A percentile compares a stretch with the other conserved stretches of the same genome.
These are phyloP conservation scores for Ophiognomonia clavigignenti-juglandacearum DNA, from an alignment of 2,329 filamentous ascomycete species.

Conservation along the genomic window DNA sequence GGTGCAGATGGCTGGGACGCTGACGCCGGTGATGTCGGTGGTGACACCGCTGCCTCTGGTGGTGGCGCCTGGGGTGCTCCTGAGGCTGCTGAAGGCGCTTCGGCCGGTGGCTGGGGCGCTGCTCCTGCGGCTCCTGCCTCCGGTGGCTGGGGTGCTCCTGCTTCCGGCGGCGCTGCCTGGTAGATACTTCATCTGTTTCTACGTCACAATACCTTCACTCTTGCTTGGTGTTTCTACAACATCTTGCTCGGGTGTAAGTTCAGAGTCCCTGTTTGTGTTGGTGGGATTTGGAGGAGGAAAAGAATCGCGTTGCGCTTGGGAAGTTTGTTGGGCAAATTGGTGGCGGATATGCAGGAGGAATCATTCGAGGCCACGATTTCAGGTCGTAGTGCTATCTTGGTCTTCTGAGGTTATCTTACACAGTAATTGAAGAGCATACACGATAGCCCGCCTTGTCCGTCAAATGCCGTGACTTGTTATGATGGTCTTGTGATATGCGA, in stretches of 20 bases:
- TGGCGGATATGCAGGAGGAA: slow-evolving; percentile 3
- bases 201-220: not conserved
- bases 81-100: slow-evolving; percentile 17
- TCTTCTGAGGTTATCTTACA: too few species aligned
- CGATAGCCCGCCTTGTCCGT: too few species aligned
- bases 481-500: too few species aligned
- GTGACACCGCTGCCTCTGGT: slow-evolving; percentile 15
- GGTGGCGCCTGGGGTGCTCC: slow-evolving; percentile 22
- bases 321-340: slow-evolving; percentile 10
- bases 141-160: not conserved
- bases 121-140: not conserved
- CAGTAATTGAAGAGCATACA: too few species aligned
- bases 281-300: not conserved
- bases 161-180: not conserved
- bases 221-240: not conserved
- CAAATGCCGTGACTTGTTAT: too few species aligned
- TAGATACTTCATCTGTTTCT: not conserved
- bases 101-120: slow-evolving; percentile 5
- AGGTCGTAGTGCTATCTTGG: too few species aligned
- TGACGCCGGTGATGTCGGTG: slow-evolving; percentile 21
- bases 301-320: not conserved
- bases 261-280: not conserved
- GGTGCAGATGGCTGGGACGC: slow-evolving; percentile 18
- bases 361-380: not conserved
- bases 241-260: not conserved